Evolutionary conservation across 148 eudicot genomes (phyloP).

Genomic region (Linanthus parryae): DNA sequence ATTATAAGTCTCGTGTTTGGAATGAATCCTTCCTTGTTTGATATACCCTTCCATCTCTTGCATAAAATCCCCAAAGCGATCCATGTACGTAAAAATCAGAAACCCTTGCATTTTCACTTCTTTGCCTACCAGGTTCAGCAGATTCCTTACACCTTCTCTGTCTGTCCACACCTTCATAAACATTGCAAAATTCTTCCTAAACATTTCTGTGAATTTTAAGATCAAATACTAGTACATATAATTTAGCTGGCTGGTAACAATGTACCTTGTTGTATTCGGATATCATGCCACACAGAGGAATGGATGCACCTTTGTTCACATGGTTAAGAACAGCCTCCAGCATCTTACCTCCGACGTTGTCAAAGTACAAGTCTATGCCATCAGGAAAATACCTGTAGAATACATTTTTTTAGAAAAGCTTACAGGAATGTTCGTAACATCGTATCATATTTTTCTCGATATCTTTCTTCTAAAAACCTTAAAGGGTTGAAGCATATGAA

Average conservation of each 20-base stretch:
- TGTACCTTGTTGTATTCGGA: constrained; percentile 25
- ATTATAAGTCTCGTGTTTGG: constrained; percentile 16
- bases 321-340: constrained; percentile 38
- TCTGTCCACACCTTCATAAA: constrained; percentile 21
- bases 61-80: constrained; percentile 15
- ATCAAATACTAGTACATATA: neutral
- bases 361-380: constrained; percentile 36
- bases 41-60: constrained; percentile 24
- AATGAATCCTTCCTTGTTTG: constrained; percentile 21
- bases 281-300: constrained; percentile 36
- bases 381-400: constrained; percentile 26
- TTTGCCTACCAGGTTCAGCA: too few species aligned
- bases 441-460: neutral
- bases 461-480: too few species aligned
- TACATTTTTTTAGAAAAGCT: neutral
- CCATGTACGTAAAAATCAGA: constrained; percentile 13
- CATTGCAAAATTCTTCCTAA: neutral
- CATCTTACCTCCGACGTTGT: constrained; percentile 39
- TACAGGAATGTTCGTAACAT: neutral
- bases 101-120: constrained; percentile 36
- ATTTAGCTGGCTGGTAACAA: neutral
- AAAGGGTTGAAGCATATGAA: too few species aligned
- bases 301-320: constrained; percentile 30
- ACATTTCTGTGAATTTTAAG: neutral
- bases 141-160: too few species aligned